These are phyloP conservation scores for Pichia nanzhaoensis DNA, from an alignment of 805 yeast species.

Conservation along the genomic window DNA sequence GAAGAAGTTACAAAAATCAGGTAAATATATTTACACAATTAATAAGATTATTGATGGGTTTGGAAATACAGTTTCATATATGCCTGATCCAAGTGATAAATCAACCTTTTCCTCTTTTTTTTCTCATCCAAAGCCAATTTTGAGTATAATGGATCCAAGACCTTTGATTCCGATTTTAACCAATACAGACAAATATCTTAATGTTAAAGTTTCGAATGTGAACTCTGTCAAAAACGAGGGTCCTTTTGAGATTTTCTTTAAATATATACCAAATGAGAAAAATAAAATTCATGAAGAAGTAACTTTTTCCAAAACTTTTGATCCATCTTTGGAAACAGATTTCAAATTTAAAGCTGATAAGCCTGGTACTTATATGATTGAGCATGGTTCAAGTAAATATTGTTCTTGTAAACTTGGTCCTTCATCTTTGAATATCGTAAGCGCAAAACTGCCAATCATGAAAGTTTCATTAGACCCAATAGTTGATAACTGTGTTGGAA, in stretches of 20 bases:
- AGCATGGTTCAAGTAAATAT: conserved; percentile 46
- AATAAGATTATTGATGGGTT: conserved; percentile 59
- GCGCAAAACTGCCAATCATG: conserved; percentile 36
- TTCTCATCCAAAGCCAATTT: conserved; percentile 51
- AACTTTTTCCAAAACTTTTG: conserved; percentile 23
- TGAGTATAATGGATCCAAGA: conserved; percentile 37
- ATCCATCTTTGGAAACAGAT: conserved; percentile 20
- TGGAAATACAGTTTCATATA: conserved; percentile 49
- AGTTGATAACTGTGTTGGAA: conserved; percentile 85
- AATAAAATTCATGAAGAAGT: conserved; percentile 7
- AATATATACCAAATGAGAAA: conserved; percentile 26
- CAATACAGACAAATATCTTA: conserved; percentile 29
- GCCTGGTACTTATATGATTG: conserved; percentile 63
- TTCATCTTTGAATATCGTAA: conserved; percentile 40
- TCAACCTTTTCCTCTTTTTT: conserved; percentile 39
- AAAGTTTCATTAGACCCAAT: conserved; percentile 50
- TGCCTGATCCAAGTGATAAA: conserved; percentile 29
- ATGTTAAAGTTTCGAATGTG: conserved; percentile 22
- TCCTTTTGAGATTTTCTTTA: conserved; percentile 39
- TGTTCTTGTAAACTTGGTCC: conserved; percentile 70
- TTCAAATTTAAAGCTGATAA: conserved; percentile 34
- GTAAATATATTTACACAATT: conserved; percentile 50
- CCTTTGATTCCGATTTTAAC: conserved; percentile 25
- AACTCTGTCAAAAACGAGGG: conserved; percentile 33
- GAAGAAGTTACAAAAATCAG: conserved; percentile 31